These are phyloP conservation scores for Sporisorium exsertum DNA, from an alignment of 1,284 basidiomycete genomes.

Conservation along the genomic window DNA sequence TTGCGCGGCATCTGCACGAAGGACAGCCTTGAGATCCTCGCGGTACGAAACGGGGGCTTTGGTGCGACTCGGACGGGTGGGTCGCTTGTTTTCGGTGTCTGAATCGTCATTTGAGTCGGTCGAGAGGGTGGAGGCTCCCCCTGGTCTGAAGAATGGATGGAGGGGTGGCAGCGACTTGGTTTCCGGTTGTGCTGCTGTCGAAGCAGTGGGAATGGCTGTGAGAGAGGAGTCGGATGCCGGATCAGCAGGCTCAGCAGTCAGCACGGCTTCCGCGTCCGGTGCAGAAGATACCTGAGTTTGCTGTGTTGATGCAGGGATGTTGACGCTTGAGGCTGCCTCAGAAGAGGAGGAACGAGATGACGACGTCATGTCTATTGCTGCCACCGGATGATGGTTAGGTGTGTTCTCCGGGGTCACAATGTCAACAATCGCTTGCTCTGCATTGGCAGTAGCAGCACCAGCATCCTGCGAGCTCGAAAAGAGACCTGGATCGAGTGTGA, in stretches of 20 bases:
- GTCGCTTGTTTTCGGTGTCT: slow-evolving; percentile 15
- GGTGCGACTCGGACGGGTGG: slow-evolving; percentile 17
- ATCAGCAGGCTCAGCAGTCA: background rate
- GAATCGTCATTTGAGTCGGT: slow-evolving; percentile 8
- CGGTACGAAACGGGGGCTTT: slow-evolving; percentile 41
- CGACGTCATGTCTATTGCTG: slow-evolving; percentile 5
- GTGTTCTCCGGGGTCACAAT: slow-evolving; percentile 6
- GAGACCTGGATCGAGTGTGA: slow-evolving; percentile 20
- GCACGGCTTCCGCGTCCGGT: background rate
- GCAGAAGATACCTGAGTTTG: slow-evolving; percentile 2
- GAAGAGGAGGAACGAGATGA: slow-evolving; percentile 9
- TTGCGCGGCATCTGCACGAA: slow-evolving; percentile 34
- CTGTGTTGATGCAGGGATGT: slow-evolving; percentile 11
- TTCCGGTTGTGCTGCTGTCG: background rate
- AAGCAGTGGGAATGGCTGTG: background rate
- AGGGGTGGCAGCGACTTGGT: slow-evolving; percentile 15
- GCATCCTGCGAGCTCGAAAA: slow-evolving; percentile 10
- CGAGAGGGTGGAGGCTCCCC: background rate
- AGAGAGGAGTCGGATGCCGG: background rate
- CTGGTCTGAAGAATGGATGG: slow-evolving; percentile 32
- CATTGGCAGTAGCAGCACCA: background rate
- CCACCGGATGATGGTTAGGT: background rate
- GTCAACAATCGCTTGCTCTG: slow-evolving; percentile 5
- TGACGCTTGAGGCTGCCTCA: background rate
- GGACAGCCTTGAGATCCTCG: slow-evolving; percentile 51